A percentile compares a stretch with the other conserved stretches of the same genome.
Evolutionary conservation across 768 basidiomycete genomes (phyloP).

Genomic region (Kwoniella mangroviensis): DNA sequence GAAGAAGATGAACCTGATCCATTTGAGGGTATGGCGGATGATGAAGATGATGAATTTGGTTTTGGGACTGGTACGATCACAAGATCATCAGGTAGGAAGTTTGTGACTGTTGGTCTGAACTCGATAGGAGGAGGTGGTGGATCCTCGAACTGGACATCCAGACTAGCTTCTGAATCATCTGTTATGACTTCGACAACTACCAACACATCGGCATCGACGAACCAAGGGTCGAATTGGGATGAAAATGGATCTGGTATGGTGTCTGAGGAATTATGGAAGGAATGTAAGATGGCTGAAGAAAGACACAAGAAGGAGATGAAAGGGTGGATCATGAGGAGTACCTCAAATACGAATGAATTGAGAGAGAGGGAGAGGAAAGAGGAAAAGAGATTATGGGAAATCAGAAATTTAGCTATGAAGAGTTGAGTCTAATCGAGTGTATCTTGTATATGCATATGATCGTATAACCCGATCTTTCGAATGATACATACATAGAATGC

Average conservation of each 20-base stretch:
- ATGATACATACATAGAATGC: not conserved
- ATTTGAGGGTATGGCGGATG: slow-evolving; percentile 90
- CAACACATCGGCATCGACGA: not conserved
- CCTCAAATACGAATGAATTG: not conserved
- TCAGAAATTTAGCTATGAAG: slow-evolving; percentile 51
- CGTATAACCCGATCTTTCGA: not conserved
- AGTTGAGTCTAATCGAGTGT: not conserved
- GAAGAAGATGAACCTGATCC: slow-evolving; percentile 95
- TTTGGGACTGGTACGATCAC: slow-evolving; percentile 71
- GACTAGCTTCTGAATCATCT: slow-evolving; percentile 12
- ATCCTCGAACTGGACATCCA: slow-evolving; percentile 9
- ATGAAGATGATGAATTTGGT: slow-evolving; percentile 78
- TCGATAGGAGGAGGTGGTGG: not conserved
- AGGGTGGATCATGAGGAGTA: slow-evolving; percentile 65
- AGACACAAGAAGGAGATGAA: slow-evolving; percentile 83
- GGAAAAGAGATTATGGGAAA: slow-evolving; percentile 56
- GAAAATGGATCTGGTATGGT: not conserved
- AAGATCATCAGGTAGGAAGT: slow-evolving; percentile 62
- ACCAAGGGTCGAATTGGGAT: not conserved
- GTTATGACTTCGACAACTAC: slow-evolving; percentile 40
- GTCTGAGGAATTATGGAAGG: slow-evolving; percentile 70
- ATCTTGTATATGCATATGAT: slow-evolving; percentile 1
- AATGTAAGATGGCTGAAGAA: slow-evolving; percentile 76
- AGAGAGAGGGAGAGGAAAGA: slow-evolving; percentile 43
- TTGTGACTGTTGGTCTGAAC: slow-evolving; percentile 20